These are phyloP conservation scores for Agroathelia rolfsii DNA, from an alignment of 1,284 basidiomycete species.

Conservation along the genomic window DNA sequence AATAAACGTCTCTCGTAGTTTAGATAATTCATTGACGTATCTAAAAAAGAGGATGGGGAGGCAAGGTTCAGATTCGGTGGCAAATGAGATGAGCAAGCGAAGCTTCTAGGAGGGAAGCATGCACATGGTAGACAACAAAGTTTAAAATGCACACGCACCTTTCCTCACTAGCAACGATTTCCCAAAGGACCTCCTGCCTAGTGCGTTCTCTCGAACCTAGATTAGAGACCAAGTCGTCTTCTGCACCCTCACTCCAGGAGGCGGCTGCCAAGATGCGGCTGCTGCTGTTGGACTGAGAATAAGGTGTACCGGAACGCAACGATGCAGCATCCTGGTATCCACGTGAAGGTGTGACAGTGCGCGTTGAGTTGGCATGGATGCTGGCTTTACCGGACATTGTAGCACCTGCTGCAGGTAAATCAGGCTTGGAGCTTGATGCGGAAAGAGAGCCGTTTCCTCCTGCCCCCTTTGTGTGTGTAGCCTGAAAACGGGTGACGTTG, in stretches of 20 bases:
- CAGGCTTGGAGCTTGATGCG: conserved; percentile 35
- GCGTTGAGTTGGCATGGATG: conserved; percentile 42
- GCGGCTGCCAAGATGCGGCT: conserved; percentile 70
- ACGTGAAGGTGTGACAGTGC: conserved; percentile 37
- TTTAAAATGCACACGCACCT: conserved; percentile 60
- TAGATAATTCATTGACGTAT: conserved; percentile 84
- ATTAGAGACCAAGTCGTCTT: conserved; percentile 91
- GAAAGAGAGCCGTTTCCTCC: conserved; percentile 57
- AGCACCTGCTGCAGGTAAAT: conserved; percentile 25
- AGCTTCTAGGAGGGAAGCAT: no score
- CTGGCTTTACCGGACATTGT: conserved; percentile 23
- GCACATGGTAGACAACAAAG: no score
- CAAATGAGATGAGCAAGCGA: no score
- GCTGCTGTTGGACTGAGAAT: conserved; percentile 56
- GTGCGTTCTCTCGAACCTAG: conserved; percentile 89
- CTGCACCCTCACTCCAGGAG: conserved; percentile 94
- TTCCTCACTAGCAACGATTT: conserved; percentile 96
- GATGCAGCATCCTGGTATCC: conserved; percentile 62
- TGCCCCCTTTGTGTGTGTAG: conserved; percentile 56
- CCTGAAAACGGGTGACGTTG: conserved; percentile 64
- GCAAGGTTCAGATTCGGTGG: conserved; percentile 8
- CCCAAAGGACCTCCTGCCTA: conserved; percentile 94
- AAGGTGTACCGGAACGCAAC: conserved; percentile 68
- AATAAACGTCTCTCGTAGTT: conserved; percentile 90
- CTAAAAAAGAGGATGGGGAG: conserved; percentile 36